Evolutionary conservation across 352 stramenopile species (phyloP).

Genomic region (Pythium grandisporangium): DNA sequence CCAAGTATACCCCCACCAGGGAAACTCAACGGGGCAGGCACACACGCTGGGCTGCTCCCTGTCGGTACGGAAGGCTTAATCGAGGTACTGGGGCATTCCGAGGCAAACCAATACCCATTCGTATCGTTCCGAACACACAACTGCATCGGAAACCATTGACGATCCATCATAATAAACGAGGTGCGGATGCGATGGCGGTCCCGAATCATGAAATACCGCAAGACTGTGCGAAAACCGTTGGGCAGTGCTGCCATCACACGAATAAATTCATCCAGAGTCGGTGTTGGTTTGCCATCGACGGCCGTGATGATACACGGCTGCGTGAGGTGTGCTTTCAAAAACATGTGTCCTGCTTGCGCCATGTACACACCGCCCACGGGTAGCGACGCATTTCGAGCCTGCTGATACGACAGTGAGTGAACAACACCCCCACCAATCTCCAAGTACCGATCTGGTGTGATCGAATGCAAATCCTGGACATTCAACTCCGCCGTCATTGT

Average conservation of each 20-base stretch:
- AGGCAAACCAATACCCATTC: conserved; percentile 63
- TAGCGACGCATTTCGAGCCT: conserved; percentile 78
- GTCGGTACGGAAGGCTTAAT: conserved; percentile 2
- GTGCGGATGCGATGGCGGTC: conserved; percentile 80
- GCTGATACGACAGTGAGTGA: conserved; percentile 84
- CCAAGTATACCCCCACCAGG: conserved; percentile 50
- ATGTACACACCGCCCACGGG: conserved; percentile 73
- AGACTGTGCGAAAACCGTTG: conserved; percentile 72
- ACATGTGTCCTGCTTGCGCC: conserved; percentile 86
- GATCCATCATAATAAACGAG: conserved; percentile 86
- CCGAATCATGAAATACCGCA: conserved; percentile 83
- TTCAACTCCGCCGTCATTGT: conserved; percentile 29
- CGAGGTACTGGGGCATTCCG: conserved; percentile 18
- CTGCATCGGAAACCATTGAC: conserved; percentile 85
- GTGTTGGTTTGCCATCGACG: conserved; percentile 69
- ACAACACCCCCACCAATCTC: conserved; percentile 83
- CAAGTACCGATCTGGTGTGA: conserved; percentile 78
- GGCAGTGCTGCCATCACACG: conserved; percentile 56
- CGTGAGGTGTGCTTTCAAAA: conserved; percentile 80
- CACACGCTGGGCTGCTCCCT: conserved; percentile 35
- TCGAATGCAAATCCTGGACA: conserved; percentile 71
- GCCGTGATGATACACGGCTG: conserved; percentile 84
- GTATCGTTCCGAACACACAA: conserved; percentile 64
- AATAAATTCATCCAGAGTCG: conserved; percentile 78
- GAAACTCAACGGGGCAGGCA: conserved; percentile 54